Evolutionary conservation across 2,329 filamentous ascomycete genomes (phyloP).

Genomic region (Trichoderma sp.): DNA sequence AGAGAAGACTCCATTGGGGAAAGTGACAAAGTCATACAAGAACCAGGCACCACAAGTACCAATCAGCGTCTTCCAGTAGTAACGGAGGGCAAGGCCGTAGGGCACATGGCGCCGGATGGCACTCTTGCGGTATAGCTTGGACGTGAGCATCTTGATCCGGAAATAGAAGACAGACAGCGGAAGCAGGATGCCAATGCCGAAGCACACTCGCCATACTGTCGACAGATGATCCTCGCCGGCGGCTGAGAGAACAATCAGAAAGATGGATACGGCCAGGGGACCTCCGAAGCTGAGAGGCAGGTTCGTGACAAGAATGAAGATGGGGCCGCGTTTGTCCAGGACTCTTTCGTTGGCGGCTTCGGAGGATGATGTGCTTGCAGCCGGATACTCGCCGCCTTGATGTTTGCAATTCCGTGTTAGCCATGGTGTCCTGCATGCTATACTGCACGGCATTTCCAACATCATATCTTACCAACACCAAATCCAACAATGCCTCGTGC

Average conservation of each 20-base stretch:
- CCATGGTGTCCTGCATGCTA: background rate
- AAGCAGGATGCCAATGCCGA: slow-evolving; percentile 50
- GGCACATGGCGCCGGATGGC: slow-evolving; percentile 56
- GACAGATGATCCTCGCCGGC: slow-evolving; percentile 39
- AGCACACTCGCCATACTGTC: slow-evolving; percentile 52
- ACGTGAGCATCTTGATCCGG: slow-evolving; percentile 55
- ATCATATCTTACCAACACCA: slow-evolving; percentile 37
- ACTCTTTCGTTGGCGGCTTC: slow-evolving; percentile 51
- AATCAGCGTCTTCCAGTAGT: slow-evolving; percentile 57
- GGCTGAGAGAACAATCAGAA: slow-evolving; percentile 48
- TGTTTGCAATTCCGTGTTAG: background rate
- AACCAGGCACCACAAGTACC: slow-evolving; percentile 60
- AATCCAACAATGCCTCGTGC: slow-evolving; percentile 52
- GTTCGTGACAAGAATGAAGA: slow-evolving; percentile 52
- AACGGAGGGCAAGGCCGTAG: slow-evolving; percentile 51
- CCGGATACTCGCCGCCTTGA: slow-evolving; percentile 48
- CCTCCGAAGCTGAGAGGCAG: slow-evolving; percentile 38
- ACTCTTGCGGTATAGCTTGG: slow-evolving; percentile 51
- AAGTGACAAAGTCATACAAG: slow-evolving; percentile 52
- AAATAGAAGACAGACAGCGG: slow-evolving; percentile 59
- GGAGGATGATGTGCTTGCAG: slow-evolving; percentile 47
- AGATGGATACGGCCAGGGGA: slow-evolving; percentile 45
- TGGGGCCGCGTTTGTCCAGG: slow-evolving; percentile 41
- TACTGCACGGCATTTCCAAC: background rate
- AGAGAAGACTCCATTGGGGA: slow-evolving; percentile 51